phyloP scores from a whole-genome alignment of 768 basidiomycete genomes.

The Leccinum subgranulosum region DNA sequence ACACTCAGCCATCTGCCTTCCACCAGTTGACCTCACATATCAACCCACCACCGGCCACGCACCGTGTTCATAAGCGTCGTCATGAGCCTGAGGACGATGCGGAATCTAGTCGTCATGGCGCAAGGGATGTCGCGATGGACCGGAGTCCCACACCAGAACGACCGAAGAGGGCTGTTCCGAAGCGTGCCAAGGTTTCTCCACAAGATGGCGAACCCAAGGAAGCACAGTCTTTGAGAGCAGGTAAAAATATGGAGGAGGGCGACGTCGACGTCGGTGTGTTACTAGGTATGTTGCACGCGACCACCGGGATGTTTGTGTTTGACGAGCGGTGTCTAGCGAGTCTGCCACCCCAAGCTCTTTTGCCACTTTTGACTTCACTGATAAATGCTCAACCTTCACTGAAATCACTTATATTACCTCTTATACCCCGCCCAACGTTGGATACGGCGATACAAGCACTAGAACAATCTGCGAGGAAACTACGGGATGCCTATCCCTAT shows the following conservation, averaged over 20 bases:
- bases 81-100: conserved; percentile 68
- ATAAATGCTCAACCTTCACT: conserved; percentile 65
- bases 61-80: conserved; percentile 60
- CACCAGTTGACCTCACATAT: conserved; percentile 54
- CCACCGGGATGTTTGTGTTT: conserved; percentile 4
- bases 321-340: conserved; percentile 50
- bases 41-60: conserved; percentile 36
- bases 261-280: conserved; percentile 73
- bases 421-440: conserved; percentile 83
- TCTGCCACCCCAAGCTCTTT: conserved; percentile 70
- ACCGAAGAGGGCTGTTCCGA: conserved; percentile 64
- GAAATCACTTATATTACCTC: conserved; percentile 65
- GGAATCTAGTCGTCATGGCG: conserved; percentile 34
- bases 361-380: conserved; percentile 70
- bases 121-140: conserved; percentile 74
- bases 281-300: conserved; percentile 48
- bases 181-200: conserved; percentile 45
- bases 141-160: conserved; percentile 82
- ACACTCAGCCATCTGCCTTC: conserved; percentile 44
- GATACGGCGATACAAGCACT: conserved; percentile 71
- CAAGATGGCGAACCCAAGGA: conserved; percentile 36
- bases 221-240: conserved; percentile 45
- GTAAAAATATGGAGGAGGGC: conserved; percentile 41
- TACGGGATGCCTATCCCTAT: conserved; percentile 83
- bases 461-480: conserved; percentile 62